Evolutionary conservation across 441 rosid species (phyloP), one percentile per base, ranked within the genome.

Genomic region (Pelargonium citronellum): DNA sequence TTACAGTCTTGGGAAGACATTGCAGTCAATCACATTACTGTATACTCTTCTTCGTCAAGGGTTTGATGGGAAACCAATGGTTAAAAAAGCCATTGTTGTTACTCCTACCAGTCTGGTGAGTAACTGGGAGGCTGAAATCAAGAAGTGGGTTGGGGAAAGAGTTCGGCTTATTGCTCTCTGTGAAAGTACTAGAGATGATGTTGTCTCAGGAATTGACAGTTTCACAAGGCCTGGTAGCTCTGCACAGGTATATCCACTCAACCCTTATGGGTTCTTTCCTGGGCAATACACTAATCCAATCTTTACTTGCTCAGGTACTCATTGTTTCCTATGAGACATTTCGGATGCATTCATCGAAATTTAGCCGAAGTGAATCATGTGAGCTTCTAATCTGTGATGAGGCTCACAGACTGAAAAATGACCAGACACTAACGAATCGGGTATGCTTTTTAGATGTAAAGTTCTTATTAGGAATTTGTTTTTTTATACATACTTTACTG

Each of bases 61-160:
- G 68, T 90, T 89, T 83, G 93, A 95, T 75, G 93, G 96, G 67
- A 91, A 84, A 67, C 95, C 99, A 55, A 91, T 91, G 92, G 98
- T 90, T 75, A 92, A 83, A 70, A 92, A 88, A 77, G 93, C 91
- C 79, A 92, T 92, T 69, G 83, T 95, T 78, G 98, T 89, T 81
- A 95, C 99, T 61, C 99, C 99, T 58, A 95, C 99, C 63, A 95
- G 99, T 83, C 99, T 95, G 70, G 99, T 95, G 37, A 92, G 96
- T 79, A 95, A 95, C 71, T 95, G 99, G 99, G 99, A 95, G 79
- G 95, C 93, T 73, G 99, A 95, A 84, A 91, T 95, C 67, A 78
- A 79, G 72, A 95, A 95, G 83, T 95, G 99, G 99, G 84, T 92
- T 72, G 96, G 97, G 57, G 93, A 91, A 66, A 86, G 96, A 82